Evolutionary conservation across 371 early-diverging fungal species (phyloP).

Genomic region (Dichotomocladium elegans): DNA sequence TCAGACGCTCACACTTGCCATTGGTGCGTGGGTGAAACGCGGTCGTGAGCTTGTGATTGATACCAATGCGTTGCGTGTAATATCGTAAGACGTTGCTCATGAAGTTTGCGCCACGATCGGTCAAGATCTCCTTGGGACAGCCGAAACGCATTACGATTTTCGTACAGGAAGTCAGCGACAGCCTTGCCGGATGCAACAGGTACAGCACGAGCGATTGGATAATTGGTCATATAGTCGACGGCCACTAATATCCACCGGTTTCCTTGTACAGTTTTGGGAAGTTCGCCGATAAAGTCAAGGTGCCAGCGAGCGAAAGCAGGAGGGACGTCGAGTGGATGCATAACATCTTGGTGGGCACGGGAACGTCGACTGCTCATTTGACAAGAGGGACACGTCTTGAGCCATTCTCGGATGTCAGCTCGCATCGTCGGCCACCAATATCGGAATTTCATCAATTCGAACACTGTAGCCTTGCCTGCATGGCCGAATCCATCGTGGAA

Average conservation of each 20-base stretch:
- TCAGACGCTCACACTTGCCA: conserved; percentile 18
- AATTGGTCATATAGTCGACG: conserved; percentile 36
- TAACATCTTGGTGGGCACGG: conserved; percentile 3
- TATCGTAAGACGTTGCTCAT: background rate
- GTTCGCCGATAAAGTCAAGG: conserved; percentile 23
- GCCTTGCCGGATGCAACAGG: conserved; percentile 23
- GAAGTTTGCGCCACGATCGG: conserved; percentile 22
- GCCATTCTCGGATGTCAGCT: conserved; percentile 2
- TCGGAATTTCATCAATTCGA: conserved; percentile 8
- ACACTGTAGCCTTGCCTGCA: conserved; percentile 7
- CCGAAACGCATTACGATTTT: conserved; percentile 33
- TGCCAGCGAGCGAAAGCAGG: conserved; percentile 19
- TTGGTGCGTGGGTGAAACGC: conserved; percentile 23
- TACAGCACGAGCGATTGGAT: conserved; percentile 33
- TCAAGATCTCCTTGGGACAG: conserved; percentile 17
- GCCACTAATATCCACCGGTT: conserved; percentile 23
- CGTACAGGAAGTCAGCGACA: conserved; percentile 11
- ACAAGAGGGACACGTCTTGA: conserved; percentile 17
- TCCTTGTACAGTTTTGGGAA: conserved; percentile 8
- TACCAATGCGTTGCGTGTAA: background rate
- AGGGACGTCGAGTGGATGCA: conserved; percentile 6
- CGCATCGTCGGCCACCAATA: conserved; percentile 30
- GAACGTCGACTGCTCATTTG: conserved; percentile 7
- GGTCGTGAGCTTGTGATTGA: conserved; percentile 13
- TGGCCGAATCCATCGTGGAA: conserved; percentile 23